Conservation (phyloP, 768 basidiomycete genomes). For the Pleurotus djamor region DNA sequence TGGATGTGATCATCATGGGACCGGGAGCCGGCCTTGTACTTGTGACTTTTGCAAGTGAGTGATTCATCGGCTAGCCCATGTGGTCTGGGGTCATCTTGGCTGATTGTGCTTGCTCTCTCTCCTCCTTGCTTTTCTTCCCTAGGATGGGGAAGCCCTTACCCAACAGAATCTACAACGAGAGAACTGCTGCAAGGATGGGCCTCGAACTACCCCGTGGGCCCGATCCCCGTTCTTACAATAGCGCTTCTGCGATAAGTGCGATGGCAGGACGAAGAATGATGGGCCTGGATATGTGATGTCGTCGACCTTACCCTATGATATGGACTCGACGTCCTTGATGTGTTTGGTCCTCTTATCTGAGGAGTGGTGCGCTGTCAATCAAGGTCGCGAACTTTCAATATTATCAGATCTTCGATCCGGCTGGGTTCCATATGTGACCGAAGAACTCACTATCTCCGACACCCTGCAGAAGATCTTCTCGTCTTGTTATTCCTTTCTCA, state of each 20-base stretch:
- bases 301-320: too few species aligned
- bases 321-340: too few species aligned
- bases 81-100: not conserved
- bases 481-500: too few species aligned
- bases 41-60: conserved; percentile 36
- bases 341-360: too few species aligned
- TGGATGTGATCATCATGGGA: conserved; percentile 38
- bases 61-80: not conserved
- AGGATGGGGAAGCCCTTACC: conserved; percentile 32
- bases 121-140: not conserved
- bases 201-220: conserved; percentile 29
- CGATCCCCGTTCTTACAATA: conserved; percentile 27
- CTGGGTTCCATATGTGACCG: too few species aligned
- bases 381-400: too few species aligned
- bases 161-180: conserved; percentile 23
- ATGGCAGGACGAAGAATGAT: conserved; percentile 16
- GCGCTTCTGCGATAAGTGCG: conserved; percentile 15
- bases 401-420: too few species aligned
- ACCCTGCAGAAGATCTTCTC: too few species aligned
- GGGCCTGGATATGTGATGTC: conserved; percentile 22
- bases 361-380: too few species aligned
- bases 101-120: not conserved
- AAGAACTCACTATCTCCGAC: too few species aligned
- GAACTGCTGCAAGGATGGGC: conserved; percentile 23
- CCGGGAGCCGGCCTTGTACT: conserved; percentile 29